Base-by-base conservation (phyloP, 2,329 filamentous ascomycete species). In the Botryotinia globosa region DNA sequence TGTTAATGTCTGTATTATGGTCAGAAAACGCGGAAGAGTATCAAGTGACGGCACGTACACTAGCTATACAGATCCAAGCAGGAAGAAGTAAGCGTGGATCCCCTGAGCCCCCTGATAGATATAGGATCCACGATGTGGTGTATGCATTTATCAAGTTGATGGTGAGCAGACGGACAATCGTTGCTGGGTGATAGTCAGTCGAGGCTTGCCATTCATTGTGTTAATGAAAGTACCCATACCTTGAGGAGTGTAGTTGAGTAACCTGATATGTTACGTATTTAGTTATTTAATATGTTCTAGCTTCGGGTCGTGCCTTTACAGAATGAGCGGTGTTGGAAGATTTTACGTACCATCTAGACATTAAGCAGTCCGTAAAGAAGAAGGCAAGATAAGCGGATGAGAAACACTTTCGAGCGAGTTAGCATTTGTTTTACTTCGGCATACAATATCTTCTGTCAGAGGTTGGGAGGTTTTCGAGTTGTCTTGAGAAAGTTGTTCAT, bases 321-420 rank as follows among this genome's bases (percentile, higher is more conserved):
- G 18, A 32, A 56, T n/a, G n/a, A 37, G 25, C 18, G 14, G 29
- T 44, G 37, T 56, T 34, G 29, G 62, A 45, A 20, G 29, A 32
- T 56, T 45, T 29, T 61, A 82, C 85, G 62, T 80, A 92, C 91
- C 92, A 94, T 82, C 92, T 86, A 74, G 91, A 94, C 92, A 94
- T 94, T 78, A 94, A 87, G 82, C 92, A 93, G 82, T 94, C 92
- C 73, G 91, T 92, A 80, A 94, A 94, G 84, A 93, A 92, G 82
- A 93, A 94, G 68, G 91, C 92, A 74, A 94, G 86, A 81, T 94
- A 93, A 71, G 90, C 92, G 32, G 91, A 92, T 73, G 91, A 90
- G 79, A 88, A 89, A 83, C 91, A 94, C 92, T 93, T 63, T 37
- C 29, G 34, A 25, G 9, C 22, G 54, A 8, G 64, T 72, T 48